phyloP scores from a whole-genome alignment of 805 yeast species.

The Wickerhamiella vanderwaltii region DNA sequence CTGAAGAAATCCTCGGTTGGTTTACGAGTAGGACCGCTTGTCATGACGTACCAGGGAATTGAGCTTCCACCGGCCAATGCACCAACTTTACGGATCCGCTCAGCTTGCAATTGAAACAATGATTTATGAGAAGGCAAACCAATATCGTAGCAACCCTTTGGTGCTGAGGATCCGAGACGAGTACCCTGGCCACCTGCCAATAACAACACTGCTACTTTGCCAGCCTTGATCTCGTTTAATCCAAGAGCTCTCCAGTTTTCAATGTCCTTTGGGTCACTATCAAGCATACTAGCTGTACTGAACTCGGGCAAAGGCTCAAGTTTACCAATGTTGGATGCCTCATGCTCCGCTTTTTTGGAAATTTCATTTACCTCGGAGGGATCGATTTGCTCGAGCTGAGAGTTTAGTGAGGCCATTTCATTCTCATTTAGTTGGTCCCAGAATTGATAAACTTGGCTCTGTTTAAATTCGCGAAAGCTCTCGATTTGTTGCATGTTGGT shows the following conservation, averaged over 20 bases:
- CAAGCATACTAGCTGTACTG: slow-evolving; percentile 25
- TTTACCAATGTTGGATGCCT: slow-evolving; percentile 11
- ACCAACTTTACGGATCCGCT: slow-evolving; percentile 58
- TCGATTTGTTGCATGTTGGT: neutral
- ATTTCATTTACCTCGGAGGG: slow-evolving; percentile 26
- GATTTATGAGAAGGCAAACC: slow-evolving; percentile 75
- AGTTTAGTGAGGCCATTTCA: slow-evolving; percentile 22
- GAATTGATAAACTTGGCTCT: slow-evolving; percentile 32
- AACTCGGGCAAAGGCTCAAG: slow-evolving; percentile 25
- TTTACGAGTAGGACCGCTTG: slow-evolving; percentile 72
- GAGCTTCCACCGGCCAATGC: slow-evolving; percentile 33
- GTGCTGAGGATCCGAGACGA: slow-evolving; percentile 75
- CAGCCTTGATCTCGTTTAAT: slow-evolving; percentile 48
- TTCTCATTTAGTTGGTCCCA: slow-evolving; percentile 25
- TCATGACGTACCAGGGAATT: slow-evolving; percentile 88
- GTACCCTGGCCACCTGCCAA: slow-evolving; percentile 99
- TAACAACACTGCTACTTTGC: slow-evolving; percentile 75
- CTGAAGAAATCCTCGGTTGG: slow-evolving; percentile 63
- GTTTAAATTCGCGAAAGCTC: slow-evolving; percentile 19
- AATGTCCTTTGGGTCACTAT: slow-evolving; percentile 25
- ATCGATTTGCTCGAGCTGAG: slow-evolving; percentile 29
- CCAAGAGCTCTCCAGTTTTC: slow-evolving; percentile 43
- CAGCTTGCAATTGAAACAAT: slow-evolving; percentile 87
- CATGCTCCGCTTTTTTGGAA: slow-evolving; percentile 17
- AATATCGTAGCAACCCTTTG: slow-evolving; percentile 90